phyloP scores from a whole-genome alignment of 805 yeast species.

The Cyberlindnera mycetangii region DNA sequence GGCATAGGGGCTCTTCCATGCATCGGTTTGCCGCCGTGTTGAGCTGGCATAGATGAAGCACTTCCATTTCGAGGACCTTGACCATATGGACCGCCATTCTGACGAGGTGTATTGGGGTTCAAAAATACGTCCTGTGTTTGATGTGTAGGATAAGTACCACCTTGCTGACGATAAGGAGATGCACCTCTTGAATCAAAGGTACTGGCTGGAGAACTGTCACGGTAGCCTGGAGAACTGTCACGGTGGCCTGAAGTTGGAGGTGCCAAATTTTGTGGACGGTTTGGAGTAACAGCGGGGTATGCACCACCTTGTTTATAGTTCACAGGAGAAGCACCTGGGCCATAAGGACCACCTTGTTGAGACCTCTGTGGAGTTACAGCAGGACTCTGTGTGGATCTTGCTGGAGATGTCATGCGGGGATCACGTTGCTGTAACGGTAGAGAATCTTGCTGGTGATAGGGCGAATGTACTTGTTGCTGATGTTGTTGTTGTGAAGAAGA shows the following conservation, averaged over 20 bases:
- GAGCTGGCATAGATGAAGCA: slow-evolving; percentile 11
- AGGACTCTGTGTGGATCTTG: background rate
- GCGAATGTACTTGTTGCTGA: background rate
- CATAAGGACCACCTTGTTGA: background rate
- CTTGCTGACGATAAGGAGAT: slow-evolving; percentile 16
- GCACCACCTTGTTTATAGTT: slow-evolving; percentile 1
- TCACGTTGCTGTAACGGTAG: background rate
- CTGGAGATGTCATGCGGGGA: slow-evolving; percentile 1
- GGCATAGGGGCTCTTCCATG: background rate
- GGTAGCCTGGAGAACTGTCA: slow-evolving; percentile 7
- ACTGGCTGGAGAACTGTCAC: slow-evolving; percentile 8
- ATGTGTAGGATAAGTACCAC: slow-evolving; percentile 5
- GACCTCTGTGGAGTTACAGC: slow-evolving; percentile 4
- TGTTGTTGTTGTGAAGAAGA: background rate
- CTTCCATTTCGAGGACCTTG: slow-evolving; percentile 7
- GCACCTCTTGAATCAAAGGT: slow-evolving; percentile 15
- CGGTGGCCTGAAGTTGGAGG: slow-evolving; percentile 9
- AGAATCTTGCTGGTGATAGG: background rate
- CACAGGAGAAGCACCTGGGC: background rate
- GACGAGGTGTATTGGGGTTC: background rate
- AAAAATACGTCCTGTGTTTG: slow-evolving; percentile 1
- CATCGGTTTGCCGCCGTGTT: slow-evolving; percentile 1
- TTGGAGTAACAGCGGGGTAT: background rate
- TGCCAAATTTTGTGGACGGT: slow-evolving; percentile 8
- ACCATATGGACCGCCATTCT: background rate